These are phyloP conservation scores for Trichosanthes cucumerina DNA, from an alignment of 306 rosid genomes.

Conservation along the genomic window DNA sequence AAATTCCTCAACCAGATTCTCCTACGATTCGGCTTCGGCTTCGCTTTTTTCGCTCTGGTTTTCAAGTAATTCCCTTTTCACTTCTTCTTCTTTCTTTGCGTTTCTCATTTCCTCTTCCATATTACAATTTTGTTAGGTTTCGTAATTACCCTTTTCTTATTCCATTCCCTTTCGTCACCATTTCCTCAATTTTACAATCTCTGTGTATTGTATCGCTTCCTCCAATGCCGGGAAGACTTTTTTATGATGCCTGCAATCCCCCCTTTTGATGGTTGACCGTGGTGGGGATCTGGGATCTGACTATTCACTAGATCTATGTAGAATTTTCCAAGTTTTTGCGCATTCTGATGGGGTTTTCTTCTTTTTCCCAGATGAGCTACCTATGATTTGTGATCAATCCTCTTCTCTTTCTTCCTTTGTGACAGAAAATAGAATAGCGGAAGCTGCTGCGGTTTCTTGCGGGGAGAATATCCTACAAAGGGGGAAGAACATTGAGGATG, in stretches of 20 bases:
- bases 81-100: neutral
- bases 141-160: neutral
- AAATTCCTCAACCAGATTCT: neutral
- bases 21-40: neutral
- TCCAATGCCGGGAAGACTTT: neutral
- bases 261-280: neutral
- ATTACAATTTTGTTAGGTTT: neutral
- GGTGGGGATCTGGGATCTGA: neutral
- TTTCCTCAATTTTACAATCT: neutral
- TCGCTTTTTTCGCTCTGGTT: neutral
- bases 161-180: neutral
- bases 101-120: neutral
- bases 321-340: neutral
- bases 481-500: conserved; percentile 16
- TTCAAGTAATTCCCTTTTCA: neutral
- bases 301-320: neutral
- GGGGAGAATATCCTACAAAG: neutral
- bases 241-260: neutral
- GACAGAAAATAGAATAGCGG: neutral
- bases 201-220: neutral
- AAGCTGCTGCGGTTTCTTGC: neutral
- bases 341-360: neutral
- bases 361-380: neutral
- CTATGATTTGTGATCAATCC: neutral
- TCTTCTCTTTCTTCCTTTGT: neutral